Evolutionary conservation across 2,329 filamentous ascomycete species (phyloP).

Genomic region (Sclerotinia sclerotiorum): DNA sequence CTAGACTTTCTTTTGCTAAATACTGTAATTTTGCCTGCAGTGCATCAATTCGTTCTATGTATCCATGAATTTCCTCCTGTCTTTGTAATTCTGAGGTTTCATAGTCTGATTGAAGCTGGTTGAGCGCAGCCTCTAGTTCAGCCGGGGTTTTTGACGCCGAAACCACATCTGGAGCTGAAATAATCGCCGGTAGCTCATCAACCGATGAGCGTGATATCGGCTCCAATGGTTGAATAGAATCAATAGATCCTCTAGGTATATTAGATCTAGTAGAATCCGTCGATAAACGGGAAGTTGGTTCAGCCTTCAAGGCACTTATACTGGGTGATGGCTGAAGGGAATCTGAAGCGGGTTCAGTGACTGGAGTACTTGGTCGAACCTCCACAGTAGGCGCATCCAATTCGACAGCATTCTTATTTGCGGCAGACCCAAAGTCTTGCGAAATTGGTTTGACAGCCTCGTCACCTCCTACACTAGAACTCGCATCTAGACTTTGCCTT

Average conservation of each 20-base stretch:
- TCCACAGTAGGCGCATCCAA: conserved; percentile 27
- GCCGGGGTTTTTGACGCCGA: conserved; percentile 27
- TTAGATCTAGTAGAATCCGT: conserved; percentile 36
- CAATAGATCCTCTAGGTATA: conserved; percentile 33
- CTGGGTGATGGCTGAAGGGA: conserved; percentile 24
- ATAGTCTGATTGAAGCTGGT: conserved; percentile 41
- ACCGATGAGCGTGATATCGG: conserved; percentile 36
- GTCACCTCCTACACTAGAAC: conserved; percentile 26
- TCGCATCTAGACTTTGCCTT: conserved; percentile 48
- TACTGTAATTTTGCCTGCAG: conserved; percentile 90
- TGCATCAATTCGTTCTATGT: conserved; percentile 88
- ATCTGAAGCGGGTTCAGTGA: neutral
- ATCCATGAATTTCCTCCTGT: conserved; percentile 78
- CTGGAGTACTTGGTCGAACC: conserved; percentile 26
- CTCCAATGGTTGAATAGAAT: conserved; percentile 30
- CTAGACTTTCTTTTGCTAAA: conserved; percentile 74
- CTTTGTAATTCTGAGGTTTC: conserved; percentile 48
- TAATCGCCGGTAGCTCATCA: conserved; percentile 33
- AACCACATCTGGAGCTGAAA: conserved; percentile 7
- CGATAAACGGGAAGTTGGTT: conserved; percentile 33
- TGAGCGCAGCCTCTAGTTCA: conserved; percentile 45
- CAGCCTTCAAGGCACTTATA: conserved; percentile 28
- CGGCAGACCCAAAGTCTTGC: conserved; percentile 19
- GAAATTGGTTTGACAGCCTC: conserved; percentile 6
- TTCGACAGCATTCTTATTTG: neutral